These are phyloP conservation scores for Neurospora sp. DNA, from an alignment of 495 filamentous ascomycete species.

Conservation along the genomic window DNA sequence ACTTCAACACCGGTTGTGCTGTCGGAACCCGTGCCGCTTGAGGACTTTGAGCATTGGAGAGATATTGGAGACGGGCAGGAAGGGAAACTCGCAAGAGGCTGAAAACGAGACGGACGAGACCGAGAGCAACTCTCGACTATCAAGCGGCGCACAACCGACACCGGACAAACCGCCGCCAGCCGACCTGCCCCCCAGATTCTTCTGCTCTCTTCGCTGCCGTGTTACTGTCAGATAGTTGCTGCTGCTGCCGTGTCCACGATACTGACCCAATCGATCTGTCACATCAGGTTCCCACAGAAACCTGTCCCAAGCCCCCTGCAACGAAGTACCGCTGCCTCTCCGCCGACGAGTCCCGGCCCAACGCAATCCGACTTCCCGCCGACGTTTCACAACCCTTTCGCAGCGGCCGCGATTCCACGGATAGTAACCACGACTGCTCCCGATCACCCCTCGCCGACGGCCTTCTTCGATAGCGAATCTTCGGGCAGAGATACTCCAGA, in stretches of 20 bases:
- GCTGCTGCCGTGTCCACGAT: constrained; percentile 26
- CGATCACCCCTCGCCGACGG: constrained; percentile 15
- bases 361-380: constrained; percentile 26
- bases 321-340: constrained; percentile 28
- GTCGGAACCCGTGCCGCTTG: not conserved
- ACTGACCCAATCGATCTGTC: constrained; percentile 22
- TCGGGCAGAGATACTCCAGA: constrained; percentile 25
- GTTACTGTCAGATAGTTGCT: constrained; percentile 15
- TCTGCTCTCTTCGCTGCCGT: constrained; percentile 23
- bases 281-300: constrained; percentile 28
- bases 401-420: constrained; percentile 19
- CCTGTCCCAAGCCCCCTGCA: constrained; percentile 34
- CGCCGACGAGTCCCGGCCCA: constrained; percentile 33
- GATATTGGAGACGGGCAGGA: not conserved
- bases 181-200: constrained; percentile 9
- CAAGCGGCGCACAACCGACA: constrained; percentile 1
- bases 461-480: constrained; percentile 28
- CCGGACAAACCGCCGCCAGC: constrained; percentile 6
- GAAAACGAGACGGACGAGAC: not conserved
- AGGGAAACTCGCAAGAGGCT: not conserved
- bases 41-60: not conserved
- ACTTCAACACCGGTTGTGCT: constrained; percentile 1
- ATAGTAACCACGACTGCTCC: constrained; percentile 28
- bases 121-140: not conserved
- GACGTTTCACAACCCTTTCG: constrained; percentile 11